Conservation (phyloP, 805 yeast species). For the Starmera dryadoides region DNA sequence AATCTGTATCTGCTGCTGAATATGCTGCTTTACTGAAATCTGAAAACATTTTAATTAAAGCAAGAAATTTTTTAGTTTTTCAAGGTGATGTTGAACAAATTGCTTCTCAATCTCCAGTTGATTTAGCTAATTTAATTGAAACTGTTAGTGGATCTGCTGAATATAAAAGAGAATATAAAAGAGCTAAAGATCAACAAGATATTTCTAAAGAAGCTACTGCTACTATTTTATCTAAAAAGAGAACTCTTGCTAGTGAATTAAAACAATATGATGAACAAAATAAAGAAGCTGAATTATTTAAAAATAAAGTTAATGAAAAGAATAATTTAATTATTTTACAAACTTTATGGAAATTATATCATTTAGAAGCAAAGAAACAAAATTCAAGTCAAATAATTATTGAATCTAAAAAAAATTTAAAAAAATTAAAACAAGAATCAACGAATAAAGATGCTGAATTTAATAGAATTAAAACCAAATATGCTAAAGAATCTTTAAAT, state of each 20-base stretch:
- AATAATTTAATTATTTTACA: conserved; percentile 37
- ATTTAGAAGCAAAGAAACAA: conserved; percentile 36
- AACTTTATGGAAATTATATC: conserved; percentile 60
- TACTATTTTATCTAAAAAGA: conserved; percentile 57
- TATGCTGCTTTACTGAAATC: conserved; percentile 60
- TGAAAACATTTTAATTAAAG: conserved; percentile 81
- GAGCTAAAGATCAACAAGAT: conserved; percentile 55
- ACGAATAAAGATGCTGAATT: conserved; percentile 29
- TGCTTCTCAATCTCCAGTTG: conserved; percentile 78
- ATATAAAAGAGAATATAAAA: conserved; percentile 57
- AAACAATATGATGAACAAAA: conserved; percentile 74
- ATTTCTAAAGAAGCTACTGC: conserved; percentile 58
- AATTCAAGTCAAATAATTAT: conserved; percentile 16
- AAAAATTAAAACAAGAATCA: conserved; percentile 26
- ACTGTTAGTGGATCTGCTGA: conserved; percentile 78
- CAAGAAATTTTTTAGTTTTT: conserved; percentile 86
- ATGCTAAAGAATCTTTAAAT: conserved; percentile 38
- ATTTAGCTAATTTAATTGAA: conserved; percentile 70
- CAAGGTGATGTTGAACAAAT: conserved; percentile 96
- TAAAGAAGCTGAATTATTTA: conserved; percentile 62
- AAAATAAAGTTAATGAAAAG: conserved; percentile 43
- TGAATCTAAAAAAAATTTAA: conserved; percentile 20
- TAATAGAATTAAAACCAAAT: conserved; percentile 31
- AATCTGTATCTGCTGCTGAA: conserved; percentile 50
- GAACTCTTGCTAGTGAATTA: conserved; percentile 65